Conservation (phyloP, 2,329 filamentous ascomycete genomes). For the Fusarium sp. region DNA sequence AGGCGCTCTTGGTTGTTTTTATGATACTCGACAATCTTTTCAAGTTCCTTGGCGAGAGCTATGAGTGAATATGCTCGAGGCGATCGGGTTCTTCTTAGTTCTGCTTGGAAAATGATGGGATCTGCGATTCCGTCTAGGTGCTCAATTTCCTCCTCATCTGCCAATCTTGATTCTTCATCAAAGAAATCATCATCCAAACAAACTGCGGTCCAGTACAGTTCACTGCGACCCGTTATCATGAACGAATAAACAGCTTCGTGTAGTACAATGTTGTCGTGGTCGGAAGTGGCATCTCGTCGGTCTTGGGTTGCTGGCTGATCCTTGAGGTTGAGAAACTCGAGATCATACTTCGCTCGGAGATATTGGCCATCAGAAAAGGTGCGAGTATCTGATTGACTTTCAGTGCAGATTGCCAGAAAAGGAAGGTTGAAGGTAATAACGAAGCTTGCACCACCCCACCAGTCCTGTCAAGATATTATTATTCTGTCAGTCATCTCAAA, state of each 20-base stretch:
- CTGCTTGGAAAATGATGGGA: slow-evolving; percentile 11
- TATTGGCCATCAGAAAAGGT: neutral
- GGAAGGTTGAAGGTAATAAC: slow-evolving; percentile 20
- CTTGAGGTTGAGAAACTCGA: slow-evolving; percentile 8
- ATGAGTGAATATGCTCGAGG: slow-evolving; percentile 27
- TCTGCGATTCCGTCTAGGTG: neutral
- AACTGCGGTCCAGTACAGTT: slow-evolving; percentile 1
- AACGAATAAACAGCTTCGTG: slow-evolving; percentile 12
- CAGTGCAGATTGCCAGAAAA: slow-evolving; percentile 13
- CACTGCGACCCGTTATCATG: slow-evolving; percentile 16
- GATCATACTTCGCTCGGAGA: slow-evolving; percentile 3
- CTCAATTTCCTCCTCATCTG: neutral
- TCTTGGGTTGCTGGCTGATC: neutral
- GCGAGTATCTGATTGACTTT: neutral
- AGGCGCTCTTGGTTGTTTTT: slow-evolving; percentile 1
- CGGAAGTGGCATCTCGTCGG: neutral
- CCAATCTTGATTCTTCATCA: neutral
- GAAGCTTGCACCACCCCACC: slow-evolving; percentile 10
- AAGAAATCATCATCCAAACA: slow-evolving; percentile 28
- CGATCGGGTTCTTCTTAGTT: neutral
- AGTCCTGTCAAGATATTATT: neutral
- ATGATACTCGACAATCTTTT: slow-evolving; percentile 3
- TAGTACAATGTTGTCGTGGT: neutral
- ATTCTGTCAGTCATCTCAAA: neutral
- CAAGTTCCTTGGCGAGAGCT: neutral